Evolutionary conservation across 805 yeast genomes (phyloP).

Genomic region (Brettanomyces bruxellensis): DNA sequence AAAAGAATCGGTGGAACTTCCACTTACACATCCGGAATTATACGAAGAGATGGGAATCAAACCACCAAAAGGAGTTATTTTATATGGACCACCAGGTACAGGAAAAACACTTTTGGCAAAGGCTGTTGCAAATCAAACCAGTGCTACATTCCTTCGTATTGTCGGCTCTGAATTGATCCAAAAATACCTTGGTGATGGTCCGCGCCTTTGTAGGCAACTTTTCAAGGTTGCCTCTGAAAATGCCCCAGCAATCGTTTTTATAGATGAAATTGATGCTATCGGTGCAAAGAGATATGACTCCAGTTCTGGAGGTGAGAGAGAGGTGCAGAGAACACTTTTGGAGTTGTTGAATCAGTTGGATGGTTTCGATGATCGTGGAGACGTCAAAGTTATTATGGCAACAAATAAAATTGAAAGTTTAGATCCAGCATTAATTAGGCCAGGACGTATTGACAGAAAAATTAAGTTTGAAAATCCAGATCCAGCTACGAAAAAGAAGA

Average conservation of each 20-base stretch:
- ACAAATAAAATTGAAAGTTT: constrained; percentile 89
- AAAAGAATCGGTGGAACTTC: constrained; percentile 93
- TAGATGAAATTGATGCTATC: constrained; percentile 97
- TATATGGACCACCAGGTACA: constrained; percentile 97
- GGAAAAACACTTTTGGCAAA: constrained; percentile 93
- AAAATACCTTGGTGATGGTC: constrained; percentile 96
- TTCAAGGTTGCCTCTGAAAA: constrained; percentile 95
- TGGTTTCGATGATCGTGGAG: constrained; percentile 96
- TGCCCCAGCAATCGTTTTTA: constrained; percentile 97
- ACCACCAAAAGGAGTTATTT: constrained; percentile 96
- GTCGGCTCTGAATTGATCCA: constrained; percentile 97
- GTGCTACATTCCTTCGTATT: constrained; percentile 91
- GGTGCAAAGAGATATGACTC: constrained; percentile 97
- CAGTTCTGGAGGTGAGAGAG: constrained; percentile 91
- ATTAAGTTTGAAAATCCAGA: constrained; percentile 95
- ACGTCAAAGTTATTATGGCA: constrained; percentile 96
- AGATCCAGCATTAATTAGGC: constrained; percentile 94
- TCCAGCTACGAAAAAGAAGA: constrained; percentile 85
- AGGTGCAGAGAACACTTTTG: constrained; percentile 95
- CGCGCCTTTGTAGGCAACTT: constrained; percentile 85
- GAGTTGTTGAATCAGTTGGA: constrained; percentile 91
- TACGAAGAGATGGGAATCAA: constrained; percentile 98
- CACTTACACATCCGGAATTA: constrained; percentile 91
- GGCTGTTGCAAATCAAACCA: constrained; percentile 97
- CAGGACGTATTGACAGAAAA: constrained; percentile 95